These are phyloP conservation scores for Luffa acutangula DNA, from an alignment of 306 rosid species.

Conservation along the genomic window DNA sequence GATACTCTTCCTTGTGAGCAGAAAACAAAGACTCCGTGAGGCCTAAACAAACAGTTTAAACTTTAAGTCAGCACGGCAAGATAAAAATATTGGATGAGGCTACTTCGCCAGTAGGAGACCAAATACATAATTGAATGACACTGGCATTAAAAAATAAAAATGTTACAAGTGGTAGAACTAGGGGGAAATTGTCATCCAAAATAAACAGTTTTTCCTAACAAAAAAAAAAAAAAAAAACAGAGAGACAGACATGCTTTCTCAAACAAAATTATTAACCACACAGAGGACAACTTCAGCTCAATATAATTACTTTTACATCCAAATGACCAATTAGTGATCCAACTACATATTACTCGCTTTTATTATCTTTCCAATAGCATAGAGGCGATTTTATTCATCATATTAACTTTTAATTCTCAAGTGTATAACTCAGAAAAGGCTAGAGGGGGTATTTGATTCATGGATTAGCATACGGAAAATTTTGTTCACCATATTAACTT, in stretches of 20 bases:
- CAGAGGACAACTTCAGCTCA: not conserved
- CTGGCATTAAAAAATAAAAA: not conserved
- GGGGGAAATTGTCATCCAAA: not conserved
- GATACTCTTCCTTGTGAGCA: slow-evolving; percentile 87
- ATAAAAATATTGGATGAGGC: not conserved
- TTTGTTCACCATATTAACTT: not conserved
- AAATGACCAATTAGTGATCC: not conserved
- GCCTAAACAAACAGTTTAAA: slow-evolving; percentile 44
- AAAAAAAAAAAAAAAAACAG: too few relatives aligned
- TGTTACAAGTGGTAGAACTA: not conserved
- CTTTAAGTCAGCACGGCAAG: slow-evolving; percentile 13
- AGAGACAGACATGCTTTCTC: not conserved
- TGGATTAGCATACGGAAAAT: not conserved
- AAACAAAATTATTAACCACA: not conserved
- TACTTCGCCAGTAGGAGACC: not conserved
- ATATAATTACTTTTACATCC: not conserved
- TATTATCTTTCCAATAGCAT: not conserved
- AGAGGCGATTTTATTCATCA: not conserved
- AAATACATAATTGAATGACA: not conserved
- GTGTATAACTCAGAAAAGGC: not conserved
- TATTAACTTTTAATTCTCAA: not conserved
- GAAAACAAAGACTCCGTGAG: slow-evolving; percentile 85
- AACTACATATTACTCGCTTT: not conserved
- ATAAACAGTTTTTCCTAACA: not conserved
- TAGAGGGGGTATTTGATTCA: not conserved